Percentiles rank a stretch among this genome's conserved stretches.
Evolutionary conservation across 139 green algal species (phyloP).

Genomic region (Chlorella sp.): DNA sequence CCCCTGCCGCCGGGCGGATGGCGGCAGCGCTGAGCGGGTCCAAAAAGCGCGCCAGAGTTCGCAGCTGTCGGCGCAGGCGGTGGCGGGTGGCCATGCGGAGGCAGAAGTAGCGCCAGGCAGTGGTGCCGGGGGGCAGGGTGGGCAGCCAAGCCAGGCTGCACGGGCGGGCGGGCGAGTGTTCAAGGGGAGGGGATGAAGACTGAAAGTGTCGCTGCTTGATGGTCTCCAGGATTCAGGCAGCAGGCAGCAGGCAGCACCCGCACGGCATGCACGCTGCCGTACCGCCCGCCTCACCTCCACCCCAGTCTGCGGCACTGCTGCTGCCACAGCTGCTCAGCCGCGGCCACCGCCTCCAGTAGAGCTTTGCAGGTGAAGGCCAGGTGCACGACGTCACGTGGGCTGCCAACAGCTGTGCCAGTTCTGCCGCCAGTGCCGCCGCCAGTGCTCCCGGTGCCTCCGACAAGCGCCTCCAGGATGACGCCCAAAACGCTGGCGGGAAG

Average conservation of each 20-base stretch:
- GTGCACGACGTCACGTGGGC: not conserved
- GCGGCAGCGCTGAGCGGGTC: not conserved
- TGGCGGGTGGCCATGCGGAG: slow-evolving; percentile 9
- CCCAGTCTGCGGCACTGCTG: slow-evolving; percentile 8
- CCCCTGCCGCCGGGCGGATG: not conserved
- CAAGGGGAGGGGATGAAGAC: not conserved
- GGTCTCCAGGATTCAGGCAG: no score
- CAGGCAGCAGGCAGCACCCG: not conserved
- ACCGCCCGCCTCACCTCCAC: not conserved
- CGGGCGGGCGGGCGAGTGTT: not conserved
- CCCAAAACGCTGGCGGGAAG: not conserved
- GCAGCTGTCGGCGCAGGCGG: slow-evolving; percentile 23
- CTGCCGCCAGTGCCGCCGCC: not conserved
- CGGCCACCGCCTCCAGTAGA: not conserved
- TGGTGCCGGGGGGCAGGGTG: not conserved
- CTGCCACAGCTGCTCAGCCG: slow-evolving; percentile 17
- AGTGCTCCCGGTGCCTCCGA: not conserved
- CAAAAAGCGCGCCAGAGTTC: slow-evolving; percentile 3
- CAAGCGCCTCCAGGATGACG: not conserved
- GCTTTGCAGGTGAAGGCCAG: slow-evolving; percentile 21
- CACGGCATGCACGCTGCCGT: not conserved
- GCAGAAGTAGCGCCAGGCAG: slow-evolving; percentile 19
- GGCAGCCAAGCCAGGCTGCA: slow-evolving; percentile 24
- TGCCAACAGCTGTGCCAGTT: not conserved
- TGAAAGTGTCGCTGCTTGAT: not conserved